Base-by-base conservation (phyloP, 148 eudicot species). In the Fagopyrum homotropicum region DNA sequence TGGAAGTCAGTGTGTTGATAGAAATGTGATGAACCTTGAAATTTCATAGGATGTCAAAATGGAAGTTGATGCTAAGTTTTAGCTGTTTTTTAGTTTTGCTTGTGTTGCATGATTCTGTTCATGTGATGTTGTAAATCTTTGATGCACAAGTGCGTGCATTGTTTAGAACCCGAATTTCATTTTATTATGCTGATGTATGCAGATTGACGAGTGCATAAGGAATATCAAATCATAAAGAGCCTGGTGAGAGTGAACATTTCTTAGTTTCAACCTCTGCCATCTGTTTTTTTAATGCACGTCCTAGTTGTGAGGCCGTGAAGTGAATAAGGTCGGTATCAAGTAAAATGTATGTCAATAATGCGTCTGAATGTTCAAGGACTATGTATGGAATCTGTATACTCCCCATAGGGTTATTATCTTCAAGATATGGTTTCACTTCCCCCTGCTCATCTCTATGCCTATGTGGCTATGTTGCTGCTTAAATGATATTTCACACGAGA, bases 211-310 rank as follows among this genome's bases (percentile, higher is more conserved):
- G 6, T 3, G 5, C 17, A 52, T 15, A 52, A 52, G n/a, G n/a
- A 52, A 14, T 6, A 52, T 52, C 57, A 52, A 49, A 49, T 49
- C 52, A 51, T 51, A 15, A 51, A 51, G 60, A 55, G 22, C 60
- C 60, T 55, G 60, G 60, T n/a, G 60, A 55, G 26, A 16, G 60
- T 55, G 60, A 55, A 55, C 60, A 55, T 55, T 17, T 55, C 60
- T 17, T 55, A 5, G 60, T 55, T 55, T 55, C 22, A 55, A 55
- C 22, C 60, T 55, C 22, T 55, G 8, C 22, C 60, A 16, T 16
- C 26, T 1, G 26, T 51, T 12, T 15, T 55, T n/a, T 55, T 22
- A 55, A 55, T 55, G 19, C 19, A 55, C 15, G n/a, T 55, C 6
- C 17, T 17, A 55, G 60, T 55, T 55, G 60, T 54, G 59, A n/a